Base-by-base conservation (phyloP, 225 moss, liverwort and hornwort genomes). In the Thuidium tamariscinum region DNA sequence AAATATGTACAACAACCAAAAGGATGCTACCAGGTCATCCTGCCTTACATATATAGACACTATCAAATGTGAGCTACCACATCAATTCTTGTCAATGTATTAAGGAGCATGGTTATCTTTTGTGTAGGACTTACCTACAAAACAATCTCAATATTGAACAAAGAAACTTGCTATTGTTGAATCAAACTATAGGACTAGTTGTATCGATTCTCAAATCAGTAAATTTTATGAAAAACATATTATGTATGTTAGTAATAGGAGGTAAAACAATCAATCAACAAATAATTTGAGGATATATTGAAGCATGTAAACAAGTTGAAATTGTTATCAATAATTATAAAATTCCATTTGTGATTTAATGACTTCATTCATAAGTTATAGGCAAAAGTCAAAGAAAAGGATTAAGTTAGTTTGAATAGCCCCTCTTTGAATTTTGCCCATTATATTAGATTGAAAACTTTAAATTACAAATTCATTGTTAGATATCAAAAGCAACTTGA, bases 41-140 rank as follows among this genome's bases (percentile, higher is more conserved):
- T 32, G 32, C 11, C 0, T 20, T 32, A 19, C 2, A n/a, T n/a
- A n/a, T n/a, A 26, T 19, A 32, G 7, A 0, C 0, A 32, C 0
- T 30, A 0, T 48, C 4, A 72, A 72, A 72, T 72, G 0, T 72
- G 0, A 0, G 2, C 2, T 30, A 0, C 2, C 1, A 44, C 46
- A 72, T 72, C 2, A 30, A 10, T 19, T 46, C 3, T 32, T 34
- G 7, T 39, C 39, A 37, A 68, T 6, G 3, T 19, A 65, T 60
- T 10, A 59, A 2, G 12, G 27, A 60, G 16, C 27, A 46, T 46
- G 3, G 5, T 1, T 0, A 10, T 10, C 6, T 46, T 27, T 27
- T 26, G 16, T 29, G 2, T 2, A 42, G 4, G 1, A 5, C 1
- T 42, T 44, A 29, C 10, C 15, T 41, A 26, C 26, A 70, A 70